Evolutionary conservation across 331 rosid genomes (phyloP), one percentile per base, ranked within the genome.

Genomic region (Saraca asoca): DNA sequence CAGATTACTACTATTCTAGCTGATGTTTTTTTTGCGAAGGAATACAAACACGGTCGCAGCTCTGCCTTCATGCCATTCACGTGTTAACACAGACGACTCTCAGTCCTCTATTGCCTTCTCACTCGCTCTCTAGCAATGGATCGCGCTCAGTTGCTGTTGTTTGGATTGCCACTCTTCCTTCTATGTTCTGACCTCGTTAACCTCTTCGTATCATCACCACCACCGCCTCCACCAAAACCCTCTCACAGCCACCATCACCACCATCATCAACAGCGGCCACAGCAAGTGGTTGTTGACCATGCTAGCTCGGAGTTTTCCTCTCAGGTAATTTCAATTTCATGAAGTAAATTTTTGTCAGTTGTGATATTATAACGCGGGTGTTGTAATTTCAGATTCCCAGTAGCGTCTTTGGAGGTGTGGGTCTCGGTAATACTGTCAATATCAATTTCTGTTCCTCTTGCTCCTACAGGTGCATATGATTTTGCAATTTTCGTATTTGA

Each of bases 391-490:
- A 85, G 96, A 76, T 84, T 59, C 60, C 78, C 50, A 24, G 31
- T 24, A 43, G 31, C 9, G 62, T 0, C 11, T 7, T 71, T 16
- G 88, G 84, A 37, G 86, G 68, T 49, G 51, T 77, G 19, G 94
- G 91, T 46, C 35, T 74, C 20, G 90, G 91, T 56, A 84, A 81
- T 80, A 80, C 85, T 24, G 82, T 92, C 54, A 56, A 65, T 63
- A 83, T 87, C 71, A 82, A 76, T 48, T 87, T 74, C 77, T 85
- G 93, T 57, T 73, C 98, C 42, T 85, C 89, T 66, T 92, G 95
- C 72, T 84, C 95, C 12, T 87, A 89, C 78, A 87, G 55, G 98
- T 85, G 59, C 41, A 15, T 64, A 12, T 10, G 10, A 50, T 59
- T 66, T 29, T 5, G 29, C 1, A 0, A 6, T 7, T 24, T 1